Conservation (phyloP, 139 green algal species). For the Micromonas commoda region DNA sequence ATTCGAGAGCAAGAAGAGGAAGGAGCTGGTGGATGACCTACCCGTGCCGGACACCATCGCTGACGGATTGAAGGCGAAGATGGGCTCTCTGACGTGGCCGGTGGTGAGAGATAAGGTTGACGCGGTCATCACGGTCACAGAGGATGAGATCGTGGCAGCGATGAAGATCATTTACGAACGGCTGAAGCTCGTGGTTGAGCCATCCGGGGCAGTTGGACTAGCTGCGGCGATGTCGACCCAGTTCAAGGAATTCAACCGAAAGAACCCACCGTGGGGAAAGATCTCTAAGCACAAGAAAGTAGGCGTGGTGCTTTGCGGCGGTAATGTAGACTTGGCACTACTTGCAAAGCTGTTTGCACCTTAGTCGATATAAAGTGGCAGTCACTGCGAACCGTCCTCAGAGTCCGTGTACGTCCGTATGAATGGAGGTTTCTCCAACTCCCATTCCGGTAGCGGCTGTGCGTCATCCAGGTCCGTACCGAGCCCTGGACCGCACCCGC, state of each 20-base stretch:
- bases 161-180: constrained; percentile 68
- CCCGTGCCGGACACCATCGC: constrained; percentile 63
- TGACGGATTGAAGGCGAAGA: constrained; percentile 52
- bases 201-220: constrained; percentile 63
- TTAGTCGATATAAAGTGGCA: not conserved
- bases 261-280: constrained; percentile 17
- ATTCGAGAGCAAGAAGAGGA: constrained; percentile 42
- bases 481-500: not conserved
- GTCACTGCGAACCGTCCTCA: no score
- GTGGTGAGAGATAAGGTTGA: constrained; percentile 67
- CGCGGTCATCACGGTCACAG: constrained; percentile 52
- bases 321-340: constrained; percentile 59
- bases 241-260: constrained; percentile 20
- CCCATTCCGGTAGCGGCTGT: not conserved
- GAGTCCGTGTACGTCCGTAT: not conserved
- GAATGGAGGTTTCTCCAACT: not conserved
- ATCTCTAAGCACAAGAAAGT: constrained; percentile 42
- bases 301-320: constrained; percentile 71
- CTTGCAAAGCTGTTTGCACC: not conserved
- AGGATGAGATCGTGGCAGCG: constrained; percentile 67
- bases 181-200: constrained; percentile 78
- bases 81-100: constrained; percentile 74
- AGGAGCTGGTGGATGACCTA: constrained; percentile 41
- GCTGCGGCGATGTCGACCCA: constrained; percentile 52
- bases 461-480: not conserved